phyloP scores from a whole-genome alignment of 1,284 basidiomycete genomes.

The Cronartium quercuum region DNA sequence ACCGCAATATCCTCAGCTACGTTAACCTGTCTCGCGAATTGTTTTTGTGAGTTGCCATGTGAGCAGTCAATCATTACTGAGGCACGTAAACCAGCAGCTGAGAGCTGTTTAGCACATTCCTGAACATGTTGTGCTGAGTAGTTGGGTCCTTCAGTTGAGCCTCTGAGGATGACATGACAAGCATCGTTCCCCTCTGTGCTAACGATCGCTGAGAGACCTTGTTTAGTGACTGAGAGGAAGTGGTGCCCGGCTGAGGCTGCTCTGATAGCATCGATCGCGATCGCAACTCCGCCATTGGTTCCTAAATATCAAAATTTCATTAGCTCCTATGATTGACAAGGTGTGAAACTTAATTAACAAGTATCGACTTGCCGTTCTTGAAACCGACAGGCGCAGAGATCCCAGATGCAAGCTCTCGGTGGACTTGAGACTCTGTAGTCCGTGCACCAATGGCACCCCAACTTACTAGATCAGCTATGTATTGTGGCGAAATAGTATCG shows the following conservation, averaged over 20 bases:
- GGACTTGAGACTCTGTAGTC: slow-evolving; percentile 94
- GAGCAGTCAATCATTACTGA: slow-evolving; percentile 94
- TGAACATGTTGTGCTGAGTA: slow-evolving; percentile 68
- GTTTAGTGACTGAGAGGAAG: slow-evolving; percentile 96
- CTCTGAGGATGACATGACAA: slow-evolving; percentile 88
- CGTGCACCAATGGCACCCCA: slow-evolving; percentile 98
- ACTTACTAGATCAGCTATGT: slow-evolving; percentile 87
- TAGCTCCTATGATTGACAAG: slow-evolving; percentile 61
- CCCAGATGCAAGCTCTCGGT: slow-evolving; percentile 62
- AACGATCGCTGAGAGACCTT: slow-evolving; percentile 57
- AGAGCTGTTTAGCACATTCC: slow-evolving; percentile 63
- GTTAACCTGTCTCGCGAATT: slow-evolving; percentile 57
- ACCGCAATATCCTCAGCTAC: slow-evolving; percentile 53
- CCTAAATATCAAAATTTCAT: background rate
- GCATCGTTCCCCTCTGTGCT: slow-evolving; percentile 58
- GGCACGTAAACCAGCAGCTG: slow-evolving; percentile 68
- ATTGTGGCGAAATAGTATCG: slow-evolving; percentile 83
- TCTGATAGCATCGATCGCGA: slow-evolving; percentile 92
- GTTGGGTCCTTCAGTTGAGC: slow-evolving; percentile 81
- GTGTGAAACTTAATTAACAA: slow-evolving; percentile 52
- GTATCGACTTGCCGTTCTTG: slow-evolving; percentile 68
- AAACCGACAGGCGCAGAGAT: slow-evolving; percentile 87
- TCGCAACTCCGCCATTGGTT: slow-evolving; percentile 52
- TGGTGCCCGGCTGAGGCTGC: slow-evolving; percentile 85
- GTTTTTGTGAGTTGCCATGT: slow-evolving; percentile 62